Conservation (phyloP, 1,284 basidiomycete species). For the Heliocybe sulcata region DNA sequence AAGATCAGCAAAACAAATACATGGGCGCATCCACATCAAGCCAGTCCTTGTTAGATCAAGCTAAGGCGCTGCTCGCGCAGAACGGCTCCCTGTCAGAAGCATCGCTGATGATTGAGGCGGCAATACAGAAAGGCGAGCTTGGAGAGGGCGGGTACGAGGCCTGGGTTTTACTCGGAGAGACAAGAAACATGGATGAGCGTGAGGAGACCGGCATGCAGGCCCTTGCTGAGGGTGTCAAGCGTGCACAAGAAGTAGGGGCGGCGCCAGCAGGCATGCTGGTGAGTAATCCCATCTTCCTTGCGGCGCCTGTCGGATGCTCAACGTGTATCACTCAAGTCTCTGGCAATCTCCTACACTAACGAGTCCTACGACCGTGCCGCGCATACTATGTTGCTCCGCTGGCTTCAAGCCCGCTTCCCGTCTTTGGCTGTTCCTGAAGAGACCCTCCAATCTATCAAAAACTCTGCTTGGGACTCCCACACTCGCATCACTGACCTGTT, state of each 20-base stretch:
- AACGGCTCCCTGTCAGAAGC: slow-evolving; percentile 86
- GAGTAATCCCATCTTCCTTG: slow-evolving; percentile 21
- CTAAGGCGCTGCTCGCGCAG: slow-evolving; percentile 66
- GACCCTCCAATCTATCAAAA: slow-evolving; percentile 48
- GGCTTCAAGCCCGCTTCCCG: slow-evolving; percentile 79
- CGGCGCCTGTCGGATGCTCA: slow-evolving; percentile 4
- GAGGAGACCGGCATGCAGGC: slow-evolving; percentile 77
- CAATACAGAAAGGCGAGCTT: slow-evolving; percentile 73
- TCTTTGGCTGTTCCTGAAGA: slow-evolving; percentile 49
- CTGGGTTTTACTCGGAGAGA: slow-evolving; percentile 92
- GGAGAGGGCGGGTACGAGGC: slow-evolving; percentile 82
- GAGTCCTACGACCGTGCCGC: slow-evolving; percentile 90
- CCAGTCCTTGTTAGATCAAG: slow-evolving; percentile 57
- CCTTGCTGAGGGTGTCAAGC: slow-evolving; percentile 59
- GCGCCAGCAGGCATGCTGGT: slow-evolving; percentile 79
- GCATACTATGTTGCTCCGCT: slow-evolving; percentile 83
- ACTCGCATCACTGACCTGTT: slow-evolving; percentile 80
- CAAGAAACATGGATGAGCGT: slow-evolving; percentile 94
- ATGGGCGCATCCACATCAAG: slow-evolving; percentile 40
- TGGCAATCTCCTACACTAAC: slow-evolving; percentile 97
- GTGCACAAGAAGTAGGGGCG: slow-evolving; percentile 54
- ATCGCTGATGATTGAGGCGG: slow-evolving; percentile 80
- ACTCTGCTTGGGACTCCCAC: slow-evolving; percentile 83
- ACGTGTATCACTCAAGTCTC: slow-evolving; percentile 46
- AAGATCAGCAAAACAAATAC: slow-evolving; percentile 68